Base-by-base conservation (phyloP, 2,329 filamentous ascomycete species). In the Ustilaginoidea virens region DNA sequence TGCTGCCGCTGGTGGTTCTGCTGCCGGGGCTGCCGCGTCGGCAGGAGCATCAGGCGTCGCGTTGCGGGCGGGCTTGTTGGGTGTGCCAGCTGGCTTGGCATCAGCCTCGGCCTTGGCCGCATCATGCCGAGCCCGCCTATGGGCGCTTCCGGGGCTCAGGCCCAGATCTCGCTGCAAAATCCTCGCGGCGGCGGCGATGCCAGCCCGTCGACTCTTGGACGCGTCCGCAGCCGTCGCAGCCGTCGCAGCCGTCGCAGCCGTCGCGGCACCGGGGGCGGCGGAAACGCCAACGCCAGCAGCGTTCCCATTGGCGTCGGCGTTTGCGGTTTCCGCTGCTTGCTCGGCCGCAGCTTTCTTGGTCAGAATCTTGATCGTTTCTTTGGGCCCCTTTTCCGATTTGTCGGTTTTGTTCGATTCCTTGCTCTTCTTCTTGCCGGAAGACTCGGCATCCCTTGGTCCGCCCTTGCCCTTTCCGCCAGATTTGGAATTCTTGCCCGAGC, bases 121-220 rank as follows among this genome's bases (percentile, higher is more conserved):
- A 39, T 72, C 65, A 34, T 68, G 63, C 6, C 69, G 63, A 11
- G 68, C 67, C 43, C 66, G 65, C 33, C 73, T 60, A 46, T 74
- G 68, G 10, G 72, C 67, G 40, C 66, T 70, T 21, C 69, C 69
- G 8, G 70, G 68, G 33, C 67, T 74, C 1, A 79, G 59, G 13
- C 73, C 73, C 12, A 78, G 58, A 36, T 80, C 74, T 19, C 74
- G 66, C 46, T 77, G 72, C 12, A 80, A 43, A 30, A 79, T 70
- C 11, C 71, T 63, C 8, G 73, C 72, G 8, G 74, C 72, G 7
- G 70, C 68, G 17, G 70, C 61, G 29, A 76, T 74, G n/a, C 63
- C 68, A 5, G 65, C 64, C 23, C 67, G 60, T 17, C 69, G 66
- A 33, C 61, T 70, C 49, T 71, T 75, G 2, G 62, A 21, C 7